A percentile compares a stretch with the other conserved stretches of the same genome.
phyloP scores from a whole-genome alignment of 345 rosid species.

The Brassica rapa region DNA sequence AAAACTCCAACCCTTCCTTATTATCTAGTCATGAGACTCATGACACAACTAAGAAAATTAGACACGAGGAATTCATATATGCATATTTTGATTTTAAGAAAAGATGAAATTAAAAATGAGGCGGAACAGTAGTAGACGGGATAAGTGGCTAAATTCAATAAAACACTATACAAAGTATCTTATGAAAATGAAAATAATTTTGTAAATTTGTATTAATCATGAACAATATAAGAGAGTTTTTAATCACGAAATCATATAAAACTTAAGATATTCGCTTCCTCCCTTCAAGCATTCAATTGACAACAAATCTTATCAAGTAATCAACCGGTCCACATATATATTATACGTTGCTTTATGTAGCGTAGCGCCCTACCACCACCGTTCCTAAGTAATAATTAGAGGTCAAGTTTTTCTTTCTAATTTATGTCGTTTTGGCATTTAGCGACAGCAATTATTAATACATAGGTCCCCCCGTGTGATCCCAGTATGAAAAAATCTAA shows the following conservation, averaged over 20 bases:
- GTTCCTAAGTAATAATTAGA: slow-evolving; percentile 6
- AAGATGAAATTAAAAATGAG: background rate
- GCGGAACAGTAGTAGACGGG: background rate
- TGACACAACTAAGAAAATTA: no score
- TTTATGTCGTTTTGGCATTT: slow-evolving; percentile 25
- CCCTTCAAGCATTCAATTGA: background rate
- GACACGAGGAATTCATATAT: background rate
- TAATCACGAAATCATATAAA: background rate
- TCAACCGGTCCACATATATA: background rate
- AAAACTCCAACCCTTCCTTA: background rate
- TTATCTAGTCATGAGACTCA: no score
- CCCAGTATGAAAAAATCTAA: slow-evolving; percentile 24
- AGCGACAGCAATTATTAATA: slow-evolving; percentile 24
- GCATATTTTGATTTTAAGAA: background rate
- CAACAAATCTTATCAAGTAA: background rate
- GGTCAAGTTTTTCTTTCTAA: background rate
- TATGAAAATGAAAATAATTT: background rate
- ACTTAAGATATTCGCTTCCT: background rate
- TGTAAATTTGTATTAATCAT: background rate
- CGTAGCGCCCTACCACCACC: slow-evolving; percentile 5
- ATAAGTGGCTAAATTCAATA: background rate
- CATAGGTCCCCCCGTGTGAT: slow-evolving; percentile 28
- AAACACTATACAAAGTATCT: background rate
- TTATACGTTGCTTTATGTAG: slow-evolving; percentile 7
- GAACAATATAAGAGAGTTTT: background rate